Percentiles rank a stretch among this genome's conserved stretches.
These are phyloP conservation scores for Oryza glaberrima DNA, from an alignment of 176 grass and related monocot genomes.

Conservation along the genomic window DNA sequence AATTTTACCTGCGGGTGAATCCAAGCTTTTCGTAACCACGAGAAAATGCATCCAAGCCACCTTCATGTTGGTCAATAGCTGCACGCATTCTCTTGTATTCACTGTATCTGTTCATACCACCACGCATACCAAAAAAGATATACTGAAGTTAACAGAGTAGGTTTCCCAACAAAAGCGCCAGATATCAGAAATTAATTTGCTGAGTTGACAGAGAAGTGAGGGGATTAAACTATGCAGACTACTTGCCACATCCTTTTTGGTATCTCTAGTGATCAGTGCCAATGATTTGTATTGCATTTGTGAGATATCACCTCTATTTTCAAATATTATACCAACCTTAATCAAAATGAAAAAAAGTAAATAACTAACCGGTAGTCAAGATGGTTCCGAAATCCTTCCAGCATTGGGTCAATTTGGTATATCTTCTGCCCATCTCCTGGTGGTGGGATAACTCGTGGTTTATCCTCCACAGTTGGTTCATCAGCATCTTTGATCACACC, in stretches of 20 bases:
- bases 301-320: constrained; percentile 23
- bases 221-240: constrained; percentile 11
- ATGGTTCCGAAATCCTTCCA: constrained; percentile 56
- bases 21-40: constrained; percentile 97
- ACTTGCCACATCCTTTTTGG: constrained; percentile 13
- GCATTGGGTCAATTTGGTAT: constrained; percentile 77
- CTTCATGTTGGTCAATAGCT: constrained; percentile 85
- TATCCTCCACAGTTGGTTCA: constrained; percentile 47
- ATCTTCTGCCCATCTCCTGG: constrained; percentile 80
- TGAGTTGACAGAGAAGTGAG: neutral
- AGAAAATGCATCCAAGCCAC: constrained; percentile 95
- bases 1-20: constrained; percentile 71
- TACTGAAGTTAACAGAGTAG: neutral
- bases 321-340: constrained; percentile 8
- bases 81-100: constrained; percentile 78
- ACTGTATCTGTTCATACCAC: constrained; percentile 74
- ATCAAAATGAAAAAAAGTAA: neutral
- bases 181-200: constrained; percentile 20
- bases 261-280: neutral
- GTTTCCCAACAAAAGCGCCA: constrained; percentile 22
- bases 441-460: constrained; percentile 53
- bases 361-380: constrained; percentile 74
- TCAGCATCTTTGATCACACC: constrained; percentile 37
- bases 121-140: constrained; percentile 22
- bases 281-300: constrained; percentile 4